Evolutionary conservation across 2,329 filamentous ascomycete species (phyloP).

Genomic region (Colletotrichum acutatum): DNA sequence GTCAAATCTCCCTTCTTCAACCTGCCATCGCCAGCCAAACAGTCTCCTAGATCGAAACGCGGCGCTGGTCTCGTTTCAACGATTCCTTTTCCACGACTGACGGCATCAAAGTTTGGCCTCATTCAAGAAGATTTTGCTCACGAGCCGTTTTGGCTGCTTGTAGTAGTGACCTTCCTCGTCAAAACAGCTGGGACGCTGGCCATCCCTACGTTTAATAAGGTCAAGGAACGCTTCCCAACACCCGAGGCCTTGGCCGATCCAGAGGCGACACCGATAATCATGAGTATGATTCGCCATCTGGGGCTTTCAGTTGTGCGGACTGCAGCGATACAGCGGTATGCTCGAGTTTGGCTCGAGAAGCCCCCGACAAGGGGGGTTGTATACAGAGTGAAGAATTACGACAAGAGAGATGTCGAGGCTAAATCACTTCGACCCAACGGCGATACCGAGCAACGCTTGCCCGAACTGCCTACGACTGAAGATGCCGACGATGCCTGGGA

Average conservation of each 20-base stretch:
- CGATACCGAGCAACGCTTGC: constrained; percentile 10
- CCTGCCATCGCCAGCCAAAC: constrained; percentile 32
- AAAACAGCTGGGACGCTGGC: constrained; percentile 79
- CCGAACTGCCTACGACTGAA: constrained; percentile 14
- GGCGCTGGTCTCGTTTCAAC: constrained; percentile 60
- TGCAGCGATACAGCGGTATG: constrained; percentile 75
- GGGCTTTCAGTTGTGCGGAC: constrained; percentile 78
- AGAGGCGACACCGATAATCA: constrained; percentile 61
- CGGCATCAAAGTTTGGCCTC: constrained; percentile 75
- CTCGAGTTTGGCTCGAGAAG: constrained; percentile 71
- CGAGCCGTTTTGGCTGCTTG: constrained; percentile 82
- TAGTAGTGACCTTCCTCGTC: constrained; percentile 88
- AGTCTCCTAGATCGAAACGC: constrained; percentile 43
- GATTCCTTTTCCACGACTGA: constrained; percentile 75
- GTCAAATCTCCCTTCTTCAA: constrained; percentile 49
- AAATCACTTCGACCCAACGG: background rate
- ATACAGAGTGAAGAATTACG: constrained; percentile 63
- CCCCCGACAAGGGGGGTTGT: constrained; percentile 70
- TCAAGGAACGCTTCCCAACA: constrained; percentile 77
- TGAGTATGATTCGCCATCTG: constrained; percentile 73
- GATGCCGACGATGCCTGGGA: constrained; percentile 73
- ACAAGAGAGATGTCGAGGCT: constrained; percentile 45
- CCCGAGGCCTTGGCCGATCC: constrained; percentile 69
- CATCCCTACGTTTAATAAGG: constrained; percentile 77
- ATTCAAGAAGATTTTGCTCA: constrained; percentile 83